Evolutionary conservation across 1,139 yeast genomes (phyloP), one percentile per base, ranked within the genome.

Genomic region (Taphrina deformans): DNA sequence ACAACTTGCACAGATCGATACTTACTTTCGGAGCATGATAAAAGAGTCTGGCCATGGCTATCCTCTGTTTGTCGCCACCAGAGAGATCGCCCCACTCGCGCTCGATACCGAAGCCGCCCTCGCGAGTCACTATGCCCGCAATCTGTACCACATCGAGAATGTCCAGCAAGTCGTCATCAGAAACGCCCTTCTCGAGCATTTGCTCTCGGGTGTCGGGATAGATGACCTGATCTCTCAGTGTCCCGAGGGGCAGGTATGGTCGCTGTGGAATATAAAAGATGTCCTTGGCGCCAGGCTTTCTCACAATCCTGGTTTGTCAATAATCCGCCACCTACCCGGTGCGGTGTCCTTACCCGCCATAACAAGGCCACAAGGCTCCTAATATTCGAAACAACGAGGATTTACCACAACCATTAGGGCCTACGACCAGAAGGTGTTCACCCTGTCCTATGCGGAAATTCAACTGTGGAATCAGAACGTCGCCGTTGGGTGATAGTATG

Each of bases 341-440:
- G 10, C 31, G 9, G 16, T 9, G 23, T 18, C 35, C 53, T 26
- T 33, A 51, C 60, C 60, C 60, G 10, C 62, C 62, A 52, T 77
- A 73, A 26, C 92, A 87, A 1, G 96, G 96, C 98, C 98, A 92
- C 70, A 92, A 80, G 0, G 97, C 97, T 65, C 97, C 97, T 60
- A 92, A 81, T 73, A 92, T 84, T 73, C 97, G 83, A 76, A 92
- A 92, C 67, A 92, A 78, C 0, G 97, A 91, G 0, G 97, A 90
- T 76, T 92, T 92, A 41, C 98, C 98, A 66, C 96, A 89, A 1
- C 97, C 97, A 73, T 92, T 92, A 7, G 97, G 97, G 0, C 97
- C 98, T 6, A 93, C 93, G 74, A 92, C 91, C 67, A 92, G 80
- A 66, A 92, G 79, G 75, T 92, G 96, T 66, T 91, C 87, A 35